phyloP scores from a whole-genome alignment of 2,329 filamentous ascomycete genomes.

The Verticillium klebahnii region DNA sequence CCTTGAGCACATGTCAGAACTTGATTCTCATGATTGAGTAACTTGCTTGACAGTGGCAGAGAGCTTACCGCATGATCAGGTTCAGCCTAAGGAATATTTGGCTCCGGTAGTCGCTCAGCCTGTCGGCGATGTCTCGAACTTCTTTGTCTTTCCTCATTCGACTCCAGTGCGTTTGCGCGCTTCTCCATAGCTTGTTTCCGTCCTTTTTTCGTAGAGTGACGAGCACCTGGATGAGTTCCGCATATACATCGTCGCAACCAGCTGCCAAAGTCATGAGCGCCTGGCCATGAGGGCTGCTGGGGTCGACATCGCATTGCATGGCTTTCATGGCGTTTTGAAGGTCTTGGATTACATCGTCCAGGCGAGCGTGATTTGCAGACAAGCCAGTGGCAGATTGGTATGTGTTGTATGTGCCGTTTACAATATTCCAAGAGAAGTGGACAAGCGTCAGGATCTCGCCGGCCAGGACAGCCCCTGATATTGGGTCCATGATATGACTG shows the following conservation, averaged over 20 bases:
- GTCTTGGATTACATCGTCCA: not conserved
- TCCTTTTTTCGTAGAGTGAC: not conserved
- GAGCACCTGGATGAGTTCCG: not conserved
- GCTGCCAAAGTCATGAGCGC: not conserved
- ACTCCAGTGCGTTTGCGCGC: not conserved
- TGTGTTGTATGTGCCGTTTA: not conserved
- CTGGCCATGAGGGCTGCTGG: not conserved
- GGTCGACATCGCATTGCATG: not conserved
- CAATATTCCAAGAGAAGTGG: not conserved
- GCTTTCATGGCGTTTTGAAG: constrained; percentile 22
- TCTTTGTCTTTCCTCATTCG: not conserved
- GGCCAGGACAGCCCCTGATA: not conserved
- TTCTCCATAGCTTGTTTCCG: not conserved
- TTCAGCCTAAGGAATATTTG: not conserved
- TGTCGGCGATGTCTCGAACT: not conserved
- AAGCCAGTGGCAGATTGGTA: not conserved
- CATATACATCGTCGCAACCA: not conserved
- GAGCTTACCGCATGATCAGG: not conserved
- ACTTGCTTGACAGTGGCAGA: not conserved
- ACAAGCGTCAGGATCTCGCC: not conserved
- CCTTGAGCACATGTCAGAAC: not conserved
- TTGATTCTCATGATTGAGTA: not conserved
- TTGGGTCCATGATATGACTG: not conserved
- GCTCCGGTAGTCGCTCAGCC: not conserved
- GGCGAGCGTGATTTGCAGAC: not conserved